A percentile compares a stretch with the other conserved stretches of the same genome.
Conservation (phyloP, 2,329 filamentous ascomycete species). For the Penicillium sp. region DNA sequence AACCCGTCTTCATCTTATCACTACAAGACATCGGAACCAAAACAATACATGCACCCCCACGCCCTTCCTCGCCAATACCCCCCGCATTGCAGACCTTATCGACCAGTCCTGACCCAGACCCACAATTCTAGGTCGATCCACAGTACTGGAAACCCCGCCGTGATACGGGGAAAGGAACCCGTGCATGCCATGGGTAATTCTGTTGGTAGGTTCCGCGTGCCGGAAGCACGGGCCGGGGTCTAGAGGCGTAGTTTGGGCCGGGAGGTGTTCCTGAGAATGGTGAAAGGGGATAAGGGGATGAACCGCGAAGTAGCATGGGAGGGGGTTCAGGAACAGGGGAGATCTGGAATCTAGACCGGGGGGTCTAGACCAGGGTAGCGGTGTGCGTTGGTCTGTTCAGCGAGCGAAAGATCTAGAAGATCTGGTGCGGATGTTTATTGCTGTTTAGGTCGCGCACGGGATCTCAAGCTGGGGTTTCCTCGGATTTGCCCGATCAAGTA, state of each 20-base stretch:
- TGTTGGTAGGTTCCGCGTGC: not conserved
- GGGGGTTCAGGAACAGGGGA: not conserved
- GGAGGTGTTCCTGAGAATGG: not conserved
- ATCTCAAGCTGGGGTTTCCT: not conserved
- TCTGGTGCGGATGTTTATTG: conserved; percentile 4
- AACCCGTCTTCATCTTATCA: not conserved
- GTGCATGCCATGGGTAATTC: not conserved
- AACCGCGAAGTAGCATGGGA: no score
- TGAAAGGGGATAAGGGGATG: not conserved
- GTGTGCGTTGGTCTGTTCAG: not conserved
- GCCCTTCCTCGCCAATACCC: not conserved
- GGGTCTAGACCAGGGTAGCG: not conserved
- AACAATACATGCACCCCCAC: not conserved
- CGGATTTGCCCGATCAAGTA: conserved; percentile 8
- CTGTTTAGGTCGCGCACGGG: not conserved
- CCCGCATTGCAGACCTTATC: not conserved
- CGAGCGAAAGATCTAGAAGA: conserved; percentile 5
- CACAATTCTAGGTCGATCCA: not conserved
- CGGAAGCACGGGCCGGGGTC: not conserved
- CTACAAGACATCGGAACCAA: not conserved
- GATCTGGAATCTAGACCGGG: not conserved
- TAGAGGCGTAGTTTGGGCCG: not conserved
- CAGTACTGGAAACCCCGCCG: not conserved
- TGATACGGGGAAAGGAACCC: not conserved
- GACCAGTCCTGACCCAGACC: not conserved